phyloP scores from a whole-genome alignment of 306 rosid genomes.

The Quercus robur region DNA sequence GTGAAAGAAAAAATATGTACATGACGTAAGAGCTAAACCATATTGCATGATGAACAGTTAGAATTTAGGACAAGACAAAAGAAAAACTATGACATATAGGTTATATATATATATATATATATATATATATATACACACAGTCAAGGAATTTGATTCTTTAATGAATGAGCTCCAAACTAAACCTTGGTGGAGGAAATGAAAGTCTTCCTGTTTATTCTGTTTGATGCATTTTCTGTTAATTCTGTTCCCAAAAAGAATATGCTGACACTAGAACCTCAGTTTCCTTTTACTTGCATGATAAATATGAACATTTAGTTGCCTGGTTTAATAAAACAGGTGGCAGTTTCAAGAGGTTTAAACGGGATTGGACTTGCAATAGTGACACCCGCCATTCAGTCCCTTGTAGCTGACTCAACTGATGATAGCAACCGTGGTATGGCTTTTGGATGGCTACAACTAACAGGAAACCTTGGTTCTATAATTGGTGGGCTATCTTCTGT shows the following conservation, averaged over 20 bases:
- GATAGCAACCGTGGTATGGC: constrained; percentile 73
- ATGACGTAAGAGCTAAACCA: neutral
- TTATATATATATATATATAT: too few relatives aligned
- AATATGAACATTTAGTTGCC: neutral
- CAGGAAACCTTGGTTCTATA: constrained; percentile 67
- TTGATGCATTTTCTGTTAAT: neutral
- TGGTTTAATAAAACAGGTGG: constrained; percentile 47
- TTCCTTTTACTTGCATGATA: neutral
- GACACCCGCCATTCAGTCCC: constrained; percentile 72
- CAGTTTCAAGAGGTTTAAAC: constrained; percentile 83
- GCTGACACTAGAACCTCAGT: neutral
- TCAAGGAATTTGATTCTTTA: too few relatives aligned
- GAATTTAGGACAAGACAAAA: neutral
- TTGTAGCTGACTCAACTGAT: constrained; percentile 78
- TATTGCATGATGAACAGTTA: neutral
- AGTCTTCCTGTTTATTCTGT: neutral
- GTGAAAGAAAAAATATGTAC: neutral
- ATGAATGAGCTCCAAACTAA: neutral
- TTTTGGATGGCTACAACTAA: constrained; percentile 76
- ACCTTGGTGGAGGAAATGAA: neutral
- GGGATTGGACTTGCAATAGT: constrained; percentile 93
- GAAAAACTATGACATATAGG: neutral
- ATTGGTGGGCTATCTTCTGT: constrained; percentile 71
- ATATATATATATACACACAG: neutral
- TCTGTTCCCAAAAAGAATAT: neutral